A percentile compares a stretch with the other conserved stretches of the same genome.
phyloP scores from a whole-genome alignment of 352 stramenopile genomes.

The Pythium monospermum region DNA sequence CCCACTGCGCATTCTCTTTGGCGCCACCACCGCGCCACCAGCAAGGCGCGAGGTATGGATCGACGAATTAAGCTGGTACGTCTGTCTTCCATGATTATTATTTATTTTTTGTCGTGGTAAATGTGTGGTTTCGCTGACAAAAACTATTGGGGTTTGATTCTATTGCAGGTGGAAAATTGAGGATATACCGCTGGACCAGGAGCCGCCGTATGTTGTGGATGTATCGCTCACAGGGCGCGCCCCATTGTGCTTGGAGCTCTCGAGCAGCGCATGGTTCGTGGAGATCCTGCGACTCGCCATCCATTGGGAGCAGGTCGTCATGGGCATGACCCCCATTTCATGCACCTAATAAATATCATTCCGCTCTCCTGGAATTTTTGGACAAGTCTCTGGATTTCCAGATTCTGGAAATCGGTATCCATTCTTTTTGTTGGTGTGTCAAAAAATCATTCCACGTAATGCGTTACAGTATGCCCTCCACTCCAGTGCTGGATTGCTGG shows the following conservation, averaged over 20 bases:
- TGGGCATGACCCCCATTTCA: conserved; percentile 4
- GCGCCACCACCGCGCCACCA: background rate
- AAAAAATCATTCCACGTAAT: too few relatives aligned
- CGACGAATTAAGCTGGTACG: conserved; percentile 17
- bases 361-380: background rate
- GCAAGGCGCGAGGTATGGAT: conserved; percentile 14
- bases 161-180: conserved; percentile 13
- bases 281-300: conserved; percentile 10
- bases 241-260: conserved; percentile 7
- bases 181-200: too few relatives aligned
- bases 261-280: conserved; percentile 6
- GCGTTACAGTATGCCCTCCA: too few relatives aligned
- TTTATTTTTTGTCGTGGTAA: background rate
- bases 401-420: too few relatives aligned
- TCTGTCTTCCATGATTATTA: background rate
- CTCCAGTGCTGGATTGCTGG: too few relatives aligned
- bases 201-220: background rate
- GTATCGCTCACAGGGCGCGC: conserved; percentile 8
- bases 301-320: conserved; percentile 15
- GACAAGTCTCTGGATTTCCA: background rate
- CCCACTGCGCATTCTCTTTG: too few relatives aligned
- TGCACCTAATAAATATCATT: background rate
- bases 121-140: background rate
- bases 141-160: background rate
- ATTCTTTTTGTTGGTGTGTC: too few relatives aligned